Evolutionary conservation across 345 rosid species (phyloP), one percentile per base, ranked within the genome.

Genomic region (Acer yangbiense): DNA sequence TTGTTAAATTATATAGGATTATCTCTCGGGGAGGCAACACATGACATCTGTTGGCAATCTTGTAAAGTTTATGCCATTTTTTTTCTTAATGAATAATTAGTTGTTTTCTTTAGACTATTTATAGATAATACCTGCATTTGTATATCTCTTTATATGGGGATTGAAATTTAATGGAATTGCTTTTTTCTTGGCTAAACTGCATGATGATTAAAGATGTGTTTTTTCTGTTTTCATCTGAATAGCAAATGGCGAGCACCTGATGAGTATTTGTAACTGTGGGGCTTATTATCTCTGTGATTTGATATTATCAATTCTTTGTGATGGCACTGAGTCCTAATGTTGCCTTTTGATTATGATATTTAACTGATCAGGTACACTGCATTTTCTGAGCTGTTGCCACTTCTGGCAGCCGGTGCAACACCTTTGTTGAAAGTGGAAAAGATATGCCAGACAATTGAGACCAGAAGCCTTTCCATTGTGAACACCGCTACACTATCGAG

Each of bases 381-480:
- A 39, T 92, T 84, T 83, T 95, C 99, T 3, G 98, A 95, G 93
- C 78, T 95, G 80, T 80, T 95, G 87, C 98, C 99, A 6, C 92
- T 95, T 35, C 83, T 95, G 72, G 98, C 98, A n/a, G 87, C 76
- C 6, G 92, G 97, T 48, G 64, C 90, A 20, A 85, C 85, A 62
- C 98, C 99, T 3, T 83, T 95, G 25, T 57, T 95, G 78, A 95
- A 95, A 85, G 87, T 93, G 66, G 85, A 92, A 76, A 89, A 77
- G 68, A 95, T 95, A 74, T 77, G 75, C 67, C 99, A 93, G 83
- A 69, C 84, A 23, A 88, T 95, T 54, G 90, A 93, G 77, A 66
- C 90, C 18, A 75, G 81, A 81, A 90, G 60, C 73, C 88, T 85
- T 58, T 67, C 85, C 32, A 85, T 95, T 69, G 91, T 85, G 79